Evolutionary conservation across 2,329 filamentous ascomycete species (phyloP).

Genomic region (Trichoderma asperellum): DNA sequence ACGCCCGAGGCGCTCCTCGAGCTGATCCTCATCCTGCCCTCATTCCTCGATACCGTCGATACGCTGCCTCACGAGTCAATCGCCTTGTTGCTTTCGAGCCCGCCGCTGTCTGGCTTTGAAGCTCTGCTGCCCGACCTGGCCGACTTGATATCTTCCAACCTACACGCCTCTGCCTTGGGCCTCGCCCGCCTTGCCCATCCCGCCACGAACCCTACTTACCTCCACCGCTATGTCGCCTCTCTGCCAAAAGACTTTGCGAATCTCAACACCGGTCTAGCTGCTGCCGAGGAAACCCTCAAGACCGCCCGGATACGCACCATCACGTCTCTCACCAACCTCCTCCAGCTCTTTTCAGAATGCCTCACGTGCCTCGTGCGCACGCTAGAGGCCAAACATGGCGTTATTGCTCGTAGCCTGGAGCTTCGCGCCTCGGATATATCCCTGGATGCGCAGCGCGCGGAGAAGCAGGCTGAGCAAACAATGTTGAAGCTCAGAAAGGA

Average conservation of each 20-base stretch:
- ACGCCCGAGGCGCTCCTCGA: constrained; percentile 55
- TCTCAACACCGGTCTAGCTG: constrained; percentile 43
- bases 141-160: constrained; percentile 52
- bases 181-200: constrained; percentile 55
- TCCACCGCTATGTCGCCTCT: constrained; percentile 60
- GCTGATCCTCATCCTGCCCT: constrained; percentile 58
- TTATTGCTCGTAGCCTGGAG: constrained; percentile 55
- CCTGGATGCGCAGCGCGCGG: constrained; percentile 49
- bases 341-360: constrained; percentile 46
- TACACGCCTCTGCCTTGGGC: constrained; percentile 53
- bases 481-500: constrained; percentile 43
- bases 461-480: constrained; percentile 44
- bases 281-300: constrained; percentile 42
- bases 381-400: constrained; percentile 60
- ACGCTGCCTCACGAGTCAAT: constrained; percentile 44
- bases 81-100: constrained; percentile 52
- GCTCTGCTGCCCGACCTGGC: constrained; percentile 53
- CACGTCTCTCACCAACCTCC: constrained; percentile 44
- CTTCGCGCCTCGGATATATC: constrained; percentile 53
- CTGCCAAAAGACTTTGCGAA: constrained; percentile 48
- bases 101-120: constrained; percentile 54
- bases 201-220: constrained; percentile 56
- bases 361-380: constrained; percentile 51
- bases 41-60: constrained; percentile 48
- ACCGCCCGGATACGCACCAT: constrained; percentile 47